A percentile compares a stretch with the other conserved stretches of the same genome.
Conservation (phyloP, 805 yeast genomes). For the Kregervanrija fluxuum region DNA sequence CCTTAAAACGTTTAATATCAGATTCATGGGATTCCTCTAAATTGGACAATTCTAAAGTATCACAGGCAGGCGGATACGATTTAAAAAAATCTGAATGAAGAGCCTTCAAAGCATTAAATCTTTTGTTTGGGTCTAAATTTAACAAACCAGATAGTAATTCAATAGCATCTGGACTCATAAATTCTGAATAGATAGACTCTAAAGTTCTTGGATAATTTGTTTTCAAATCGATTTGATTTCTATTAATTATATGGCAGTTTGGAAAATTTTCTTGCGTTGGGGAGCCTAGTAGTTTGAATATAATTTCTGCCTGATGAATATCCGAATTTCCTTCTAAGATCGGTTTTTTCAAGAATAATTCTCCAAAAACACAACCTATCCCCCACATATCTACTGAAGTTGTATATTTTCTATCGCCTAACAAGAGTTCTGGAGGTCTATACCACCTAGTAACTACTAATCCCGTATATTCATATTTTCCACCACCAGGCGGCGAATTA, state of each 20-base stretch:
- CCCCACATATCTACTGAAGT: constrained; percentile 99
- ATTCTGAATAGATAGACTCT: constrained; percentile 39
- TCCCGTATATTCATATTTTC: constrained; percentile 45
- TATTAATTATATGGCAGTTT: constrained; percentile 50
- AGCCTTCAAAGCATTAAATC: constrained; percentile 79
- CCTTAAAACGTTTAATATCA: constrained; percentile 55
- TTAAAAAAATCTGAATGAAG: constrained; percentile 62
- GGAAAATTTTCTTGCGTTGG: constrained; percentile 63
- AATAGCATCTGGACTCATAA: constrained; percentile 35
- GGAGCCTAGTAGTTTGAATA: constrained; percentile 77
- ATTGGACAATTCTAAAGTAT: constrained; percentile 47
- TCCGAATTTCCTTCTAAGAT: constrained; percentile 82
- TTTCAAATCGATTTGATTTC: constrained; percentile 34
- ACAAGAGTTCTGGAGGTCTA: constrained; percentile 85
- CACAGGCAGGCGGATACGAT: constrained; percentile 57
- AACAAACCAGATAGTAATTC: constrained; percentile 55
- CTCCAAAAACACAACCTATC: constrained; percentile 92
- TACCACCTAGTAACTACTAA: constrained; percentile 96
- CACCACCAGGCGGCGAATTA: constrained; percentile 42
- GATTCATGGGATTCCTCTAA: constrained; percentile 88
- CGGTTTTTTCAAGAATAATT: constrained; percentile 74
- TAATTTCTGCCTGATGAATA: constrained; percentile 75
- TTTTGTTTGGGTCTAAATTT: constrained; percentile 57
- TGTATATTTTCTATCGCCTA: constrained; percentile 82
- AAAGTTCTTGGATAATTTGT: constrained; percentile 33